phyloP scores from a whole-genome alignment of 257 asterid genomes.

The Ophiorrhiza pumila region DNA sequence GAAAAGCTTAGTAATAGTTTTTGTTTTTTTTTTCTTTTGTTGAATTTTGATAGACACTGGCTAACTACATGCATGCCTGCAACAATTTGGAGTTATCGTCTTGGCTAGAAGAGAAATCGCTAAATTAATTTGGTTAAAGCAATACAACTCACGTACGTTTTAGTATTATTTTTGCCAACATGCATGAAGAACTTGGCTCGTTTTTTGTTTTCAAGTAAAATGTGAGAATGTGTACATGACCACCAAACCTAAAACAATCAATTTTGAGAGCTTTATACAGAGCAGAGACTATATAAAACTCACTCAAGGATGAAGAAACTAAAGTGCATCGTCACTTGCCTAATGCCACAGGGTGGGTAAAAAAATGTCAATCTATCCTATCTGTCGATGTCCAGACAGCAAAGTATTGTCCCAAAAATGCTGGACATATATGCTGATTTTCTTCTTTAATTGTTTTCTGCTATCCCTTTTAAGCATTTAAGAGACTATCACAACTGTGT shows the following conservation, averaged over 20 bases:
- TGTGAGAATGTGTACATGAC: not conserved
- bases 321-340: not conserved
- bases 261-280: not conserved
- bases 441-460: not conserved
- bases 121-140: not conserved
- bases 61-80: constrained; percentile 1
- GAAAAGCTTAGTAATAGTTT: not conserved
- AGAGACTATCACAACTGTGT: not conserved
- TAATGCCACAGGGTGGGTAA: not conserved
- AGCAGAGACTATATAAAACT: no score
- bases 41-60: not conserved
- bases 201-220: not conserved
- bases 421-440: not conserved
- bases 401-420: constrained; percentile 5
- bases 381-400: constrained; percentile 12
- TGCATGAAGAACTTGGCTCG: not conserved
- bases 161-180: no score
- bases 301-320: no score
- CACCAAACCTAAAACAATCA: not conserved
- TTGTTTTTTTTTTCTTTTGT: not conserved
- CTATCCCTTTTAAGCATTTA: not conserved
- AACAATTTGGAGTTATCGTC: not conserved
- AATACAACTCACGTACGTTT: no score
- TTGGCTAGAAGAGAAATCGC: not conserved
- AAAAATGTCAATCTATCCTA: not conserved